These are phyloP conservation scores for Teratosphaeria pseudoeucalypti DNA, from an alignment of 2,329 filamentous ascomycete species.

Conservation along the genomic window DNA sequence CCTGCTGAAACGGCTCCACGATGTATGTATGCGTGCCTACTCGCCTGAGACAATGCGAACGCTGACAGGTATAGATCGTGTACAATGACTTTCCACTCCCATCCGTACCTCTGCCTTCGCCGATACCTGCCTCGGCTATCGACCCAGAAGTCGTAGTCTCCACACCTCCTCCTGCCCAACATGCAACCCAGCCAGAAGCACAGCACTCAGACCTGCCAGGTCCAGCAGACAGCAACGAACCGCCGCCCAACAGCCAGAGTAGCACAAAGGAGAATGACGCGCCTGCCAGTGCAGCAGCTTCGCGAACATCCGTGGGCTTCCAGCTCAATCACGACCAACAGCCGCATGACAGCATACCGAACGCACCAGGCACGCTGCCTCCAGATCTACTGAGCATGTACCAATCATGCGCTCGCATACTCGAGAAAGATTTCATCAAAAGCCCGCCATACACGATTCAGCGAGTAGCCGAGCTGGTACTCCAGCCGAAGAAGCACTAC, in stretches of 20 bases:
- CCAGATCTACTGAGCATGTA: constrained; percentile 51
- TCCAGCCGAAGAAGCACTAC: constrained; percentile 70
- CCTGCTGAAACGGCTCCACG: constrained; percentile 58
- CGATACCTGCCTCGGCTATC: constrained; percentile 29
- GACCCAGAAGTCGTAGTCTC: constrained; percentile 24
- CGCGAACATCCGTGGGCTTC: constrained; percentile 34
- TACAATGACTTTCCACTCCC: constrained; percentile 67
- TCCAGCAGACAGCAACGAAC: constrained; percentile 8
- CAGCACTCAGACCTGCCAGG: constrained; percentile 14
- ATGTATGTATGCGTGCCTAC: constrained; percentile 32
- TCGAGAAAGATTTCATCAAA: constrained; percentile 50
- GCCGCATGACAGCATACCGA: neutral
- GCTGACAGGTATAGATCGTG: constrained; percentile 49
- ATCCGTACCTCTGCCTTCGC: constrained; percentile 40
- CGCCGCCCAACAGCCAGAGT: constrained; percentile 35
- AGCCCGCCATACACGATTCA: constrained; percentile 89
- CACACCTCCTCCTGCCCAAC: constrained; percentile 22
- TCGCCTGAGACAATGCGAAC: constrained; percentile 4
- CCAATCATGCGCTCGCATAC: constrained; percentile 17
- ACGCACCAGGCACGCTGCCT: constrained; percentile 44
- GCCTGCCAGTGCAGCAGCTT: constrained; percentile 29
- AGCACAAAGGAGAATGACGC: constrained; percentile 59
- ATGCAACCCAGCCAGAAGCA: constrained; percentile 20
- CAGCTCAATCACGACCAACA: constrained; percentile 19
- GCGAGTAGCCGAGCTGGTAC: constrained; percentile 75